Percentiles rank a stretch among this genome's conserved stretches.
phyloP scores from a whole-genome alignment of 192 early-diverging fungal species.

The Phlyctochytrium arcticum region DNA sequence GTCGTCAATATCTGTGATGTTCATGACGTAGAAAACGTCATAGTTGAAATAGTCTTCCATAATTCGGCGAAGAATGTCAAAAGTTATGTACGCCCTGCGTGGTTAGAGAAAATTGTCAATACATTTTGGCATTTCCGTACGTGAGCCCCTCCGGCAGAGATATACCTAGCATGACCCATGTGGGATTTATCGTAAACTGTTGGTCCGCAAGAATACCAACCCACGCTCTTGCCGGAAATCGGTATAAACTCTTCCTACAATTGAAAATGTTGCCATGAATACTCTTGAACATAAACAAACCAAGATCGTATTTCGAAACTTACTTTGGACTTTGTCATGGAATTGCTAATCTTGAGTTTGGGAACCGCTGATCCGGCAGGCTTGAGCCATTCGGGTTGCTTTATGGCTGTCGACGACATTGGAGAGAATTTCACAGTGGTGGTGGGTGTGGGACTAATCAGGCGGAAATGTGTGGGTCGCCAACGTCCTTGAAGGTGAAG shows the following conservation, averaged over 20 bases:
- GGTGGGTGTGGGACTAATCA: no score
- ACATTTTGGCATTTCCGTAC: no score
- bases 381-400: slow-evolving; percentile 67
- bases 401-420: slow-evolving; percentile 24
- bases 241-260: slow-evolving; percentile 86
- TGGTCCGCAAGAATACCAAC: slow-evolving; percentile 98
- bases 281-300: neutral
- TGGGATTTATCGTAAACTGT: slow-evolving; percentile 97
- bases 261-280: neutral
- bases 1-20: slow-evolving; percentile 98
- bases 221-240: slow-evolving; percentile 69
- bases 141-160: neutral
- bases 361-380: slow-evolving; percentile 46
- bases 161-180: slow-evolving; percentile 89
- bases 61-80: slow-evolving; percentile 91
- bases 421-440: neutral
- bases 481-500: no score
- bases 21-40: slow-evolving; percentile 91
- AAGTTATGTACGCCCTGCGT: slow-evolving; percentile 81
- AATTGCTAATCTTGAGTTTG: slow-evolving; percentile 72
- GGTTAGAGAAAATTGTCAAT: no score
- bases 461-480: no score
- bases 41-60: slow-evolving; percentile 94
- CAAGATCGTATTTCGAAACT: neutral
- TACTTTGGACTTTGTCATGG: slow-evolving; percentile 84